Base-by-base conservation (phyloP, 2,329 filamentous ascomycete species). In the Phyllosticta citribraziliensis region DNA sequence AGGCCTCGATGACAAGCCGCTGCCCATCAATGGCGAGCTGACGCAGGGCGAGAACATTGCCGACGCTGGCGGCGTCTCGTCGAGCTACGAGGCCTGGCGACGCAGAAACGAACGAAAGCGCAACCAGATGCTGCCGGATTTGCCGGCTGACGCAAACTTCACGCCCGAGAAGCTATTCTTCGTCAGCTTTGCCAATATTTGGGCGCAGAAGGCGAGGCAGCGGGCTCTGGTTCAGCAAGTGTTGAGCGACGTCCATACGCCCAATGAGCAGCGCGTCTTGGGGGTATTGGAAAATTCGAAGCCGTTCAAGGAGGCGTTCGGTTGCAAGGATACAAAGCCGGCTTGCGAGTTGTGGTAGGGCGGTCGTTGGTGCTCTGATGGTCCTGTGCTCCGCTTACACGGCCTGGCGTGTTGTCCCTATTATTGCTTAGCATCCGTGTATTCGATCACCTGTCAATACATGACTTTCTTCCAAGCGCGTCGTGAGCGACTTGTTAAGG, bases 31-130 rank as follows among this genome's bases (percentile, higher is more conserved):
- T 62, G 87, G 86, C 10, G 75, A 75, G 24, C 75, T 84, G 14
- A 89, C 86, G 0, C 74, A 88, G 1, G 84, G 82, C 20, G 87
- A 89, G 73, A 89, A 89, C 68, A 86, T 89, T 67, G 86, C 86
- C 1, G 87, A 89, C 70, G 84, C 86, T 0, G 86, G 86, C 17
- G 87, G 87, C 14, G 69, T 89, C 0, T 78, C 80, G 8, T 82
- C 85, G 0, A 78, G 85, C 0, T 89, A 83, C 68, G 76, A 80
- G 24, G 85, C 86, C 0, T 90, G 87, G 86, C 81, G 84, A 69
- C 81, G 80, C 64, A 79, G 80, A 11, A 80, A 83, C 33, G 71
- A 75, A 2, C 73, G 79, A 47, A 78, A 76, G n/a, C 76, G 81
- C 0, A 80, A 55, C 11, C 58, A 81, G 40, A 52, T 63, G 35